Evolutionary conservation across 257 asterid genomes (phyloP).

Genomic region (Solanum tarijense): DNA sequence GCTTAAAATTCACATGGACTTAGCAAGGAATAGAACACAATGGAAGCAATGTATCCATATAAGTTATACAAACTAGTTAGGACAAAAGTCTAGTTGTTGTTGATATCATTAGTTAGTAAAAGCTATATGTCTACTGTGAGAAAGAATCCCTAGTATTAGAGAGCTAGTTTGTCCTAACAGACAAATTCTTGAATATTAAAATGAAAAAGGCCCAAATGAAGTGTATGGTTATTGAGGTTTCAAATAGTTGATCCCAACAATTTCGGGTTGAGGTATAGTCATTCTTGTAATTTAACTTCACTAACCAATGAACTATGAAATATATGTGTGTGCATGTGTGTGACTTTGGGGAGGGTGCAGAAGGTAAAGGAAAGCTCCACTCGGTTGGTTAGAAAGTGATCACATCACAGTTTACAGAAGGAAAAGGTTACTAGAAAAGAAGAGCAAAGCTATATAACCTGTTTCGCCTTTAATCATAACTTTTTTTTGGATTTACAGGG

Average conservation of each 20-base stretch:
- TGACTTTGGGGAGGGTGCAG: not conserved
- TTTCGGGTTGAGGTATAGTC: not conserved
- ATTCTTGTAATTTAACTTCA: not conserved
- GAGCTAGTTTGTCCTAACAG: not conserved
- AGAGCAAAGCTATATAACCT: not conserved
- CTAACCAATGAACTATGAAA: not conserved
- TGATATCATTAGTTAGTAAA: not conserved
- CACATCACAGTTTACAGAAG: not conserved
- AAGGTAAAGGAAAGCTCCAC: not conserved
- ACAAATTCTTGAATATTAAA: not conserved
- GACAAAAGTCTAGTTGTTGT: not conserved
- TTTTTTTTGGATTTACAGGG: too few relatives aligned
- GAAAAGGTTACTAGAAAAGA: not conserved
- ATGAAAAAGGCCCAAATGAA: not conserved
- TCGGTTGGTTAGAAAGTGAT: not conserved
- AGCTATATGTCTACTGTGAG: not conserved
- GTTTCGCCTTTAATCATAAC: too few relatives aligned
- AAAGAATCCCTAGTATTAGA: not conserved
- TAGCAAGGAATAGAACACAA: not conserved
- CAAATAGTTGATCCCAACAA: not conserved
- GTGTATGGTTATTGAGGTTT: not conserved
- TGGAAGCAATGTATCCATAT: not conserved
- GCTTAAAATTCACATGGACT: not conserved
- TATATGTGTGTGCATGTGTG: not conserved
- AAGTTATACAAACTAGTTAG: not conserved